Evolutionary conservation across 345 rosid genomes (phyloP), one percentile per base, ranked within the genome.

Genomic region (Hypericum perforatum): DNA sequence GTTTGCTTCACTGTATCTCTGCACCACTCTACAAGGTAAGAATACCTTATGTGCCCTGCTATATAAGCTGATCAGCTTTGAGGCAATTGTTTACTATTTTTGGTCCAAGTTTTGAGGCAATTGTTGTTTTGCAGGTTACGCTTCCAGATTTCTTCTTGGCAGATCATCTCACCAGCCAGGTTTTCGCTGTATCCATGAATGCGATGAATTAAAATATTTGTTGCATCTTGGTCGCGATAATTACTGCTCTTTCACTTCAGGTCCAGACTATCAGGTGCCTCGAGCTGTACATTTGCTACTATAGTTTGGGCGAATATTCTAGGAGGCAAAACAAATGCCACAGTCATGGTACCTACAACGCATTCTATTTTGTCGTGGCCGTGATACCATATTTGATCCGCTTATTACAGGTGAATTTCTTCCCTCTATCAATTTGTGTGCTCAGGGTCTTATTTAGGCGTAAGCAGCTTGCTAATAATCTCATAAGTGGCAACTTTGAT

Each of bases 261-360:
- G 67, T 86, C 56, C 86, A 76, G 62, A 82, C 92, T 12, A 65
- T 84, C 58, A 71, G 86, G 51, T 65, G 89, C 59, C 59, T 84
- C 38, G 89, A 79, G 60, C 71, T 86, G 61, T 84, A 81, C 66
- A 63, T 87, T 52, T 87, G 89, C 74, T 84, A 81, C 69, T 79
- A 84, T 49, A 80, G 85, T 29, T 68, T 76, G 61, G 86, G 86
- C 39, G 89, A 78, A 52, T 67, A 61, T 60, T 63, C 74, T 14
- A 66, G 59, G 56, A 74, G 87, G 53, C 80, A 74, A 65, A 63
- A 70, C 63, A 79, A 73, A 60, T 87, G 89, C 62, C 85, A 82
- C 36, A 77, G 66, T 37, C 75, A 73, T 50, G 82, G 85, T 10
- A 67, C 70, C 58, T 84, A 84, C 50, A 78, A 74, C 62, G 77